phyloP scores from a whole-genome alignment of 805 yeast genomes.

The Hermanozyma aechmeae region DNA sequence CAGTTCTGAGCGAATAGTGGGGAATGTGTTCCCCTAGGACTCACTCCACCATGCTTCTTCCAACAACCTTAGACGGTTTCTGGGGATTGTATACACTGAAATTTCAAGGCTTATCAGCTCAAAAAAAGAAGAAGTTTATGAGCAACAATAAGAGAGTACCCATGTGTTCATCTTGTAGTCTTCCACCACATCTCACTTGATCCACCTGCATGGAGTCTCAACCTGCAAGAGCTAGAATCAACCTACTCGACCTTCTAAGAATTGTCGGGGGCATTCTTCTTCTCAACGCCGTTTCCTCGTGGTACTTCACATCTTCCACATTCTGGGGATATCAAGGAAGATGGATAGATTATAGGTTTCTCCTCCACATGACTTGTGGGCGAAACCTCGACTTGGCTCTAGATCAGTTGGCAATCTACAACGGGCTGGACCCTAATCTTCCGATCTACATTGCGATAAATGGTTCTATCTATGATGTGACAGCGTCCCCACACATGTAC shows the following conservation, averaged over 20 bases:
- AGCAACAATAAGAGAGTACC: too few relatives aligned
- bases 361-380: constrained; percentile 14
- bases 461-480: constrained; percentile 60
- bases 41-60: too few relatives aligned
- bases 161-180: too few relatives aligned
- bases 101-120: too few relatives aligned
- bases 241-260: constrained; percentile 34
- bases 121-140: too few relatives aligned
- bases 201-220: too few relatives aligned
- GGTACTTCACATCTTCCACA: constrained; percentile 46
- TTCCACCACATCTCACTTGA: too few relatives aligned
- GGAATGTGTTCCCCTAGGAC: too few relatives aligned
- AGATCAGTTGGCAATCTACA: constrained; percentile 36
- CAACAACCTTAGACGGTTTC: too few relatives aligned
- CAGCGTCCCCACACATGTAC: constrained; percentile 39
- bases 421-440: constrained; percentile 37
- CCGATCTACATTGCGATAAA: constrained; percentile 55
- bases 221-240: too few relatives aligned
- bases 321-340: constrained; percentile 57
- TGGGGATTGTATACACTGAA: too few relatives aligned
- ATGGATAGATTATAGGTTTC: constrained; percentile 35
- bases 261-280: constrained; percentile 37
- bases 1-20: too few relatives aligned
- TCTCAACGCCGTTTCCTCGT: constrained; percentile 41
- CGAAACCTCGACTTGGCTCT: constrained; percentile 25